Evolutionary conservation across 2,329 filamentous ascomycete species (phyloP), one percentile per base, ranked within the genome.

Genomic region (Thielaviopsis euricoi): DNA sequence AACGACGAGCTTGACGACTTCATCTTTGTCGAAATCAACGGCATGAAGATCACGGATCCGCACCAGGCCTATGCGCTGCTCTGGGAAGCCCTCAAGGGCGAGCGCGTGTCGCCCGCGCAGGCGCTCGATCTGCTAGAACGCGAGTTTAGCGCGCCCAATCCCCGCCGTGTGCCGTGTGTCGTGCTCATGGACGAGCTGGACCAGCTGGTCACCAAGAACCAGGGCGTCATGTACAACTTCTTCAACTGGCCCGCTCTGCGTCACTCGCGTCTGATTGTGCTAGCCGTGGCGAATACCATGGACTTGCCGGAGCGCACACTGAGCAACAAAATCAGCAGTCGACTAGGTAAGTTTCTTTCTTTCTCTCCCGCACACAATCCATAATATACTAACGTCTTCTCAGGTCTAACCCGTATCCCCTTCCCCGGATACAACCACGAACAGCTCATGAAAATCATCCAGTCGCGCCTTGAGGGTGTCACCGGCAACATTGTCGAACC

Each of bases 151-250:
- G 85, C 90, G 60, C 93, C 94, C 0, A 94, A 86, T 60, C 93
- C 93, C 23, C 81, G 93, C 55, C 81, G 93, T 61, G 89, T 95
- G 6, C 93, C 94, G 1, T 97, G 91, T 67, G 93, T 98, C 15
- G 93, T 98, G 1, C 73, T 98, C 55, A 98, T 98, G 93, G 93
- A 98, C 66, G 93, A 98, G 71, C 78, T 98, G 53, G 93, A 98
- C 68, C 93, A 98, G 71, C 80, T 98, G 7, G 94, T 98, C 5
- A 98, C 93, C 13, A 93, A 91, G 67, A 97, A 95, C 66, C 94
- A 98, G 69, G 91, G 88, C n/a, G 93, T 98, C 71, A 98, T 98
- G 93, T 98, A 98, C 74, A 98, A 98, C 70, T 98, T 98, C 71
- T 98, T 98, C 79, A 98, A 98, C 67, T 98, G 93, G 93, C 93